Evolutionary conservation across 768 basidiomycete species (phyloP), one percentile per base, ranked within the genome.

Genomic region (Trametes cingulata): DNA sequence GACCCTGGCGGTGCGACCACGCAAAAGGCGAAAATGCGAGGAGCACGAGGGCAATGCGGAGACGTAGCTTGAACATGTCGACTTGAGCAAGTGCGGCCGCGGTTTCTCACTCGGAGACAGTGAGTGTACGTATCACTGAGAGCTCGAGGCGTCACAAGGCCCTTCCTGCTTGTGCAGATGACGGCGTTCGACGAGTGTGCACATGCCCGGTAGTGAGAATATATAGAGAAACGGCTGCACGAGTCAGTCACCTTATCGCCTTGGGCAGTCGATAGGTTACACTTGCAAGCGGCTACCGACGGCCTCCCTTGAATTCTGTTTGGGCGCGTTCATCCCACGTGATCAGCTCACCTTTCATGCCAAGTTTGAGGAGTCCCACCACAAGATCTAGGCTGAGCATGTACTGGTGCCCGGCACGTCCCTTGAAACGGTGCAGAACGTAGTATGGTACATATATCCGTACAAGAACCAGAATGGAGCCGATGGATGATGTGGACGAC

Each of bases 211-310:
- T 12, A 5, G 17, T 5, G n/a, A 2, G 5, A n/a, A 10, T 19
- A 49, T 25, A 35, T 49, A 47, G 13, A 14, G 14, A n/a, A 15
- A 19, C 29, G 8, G 6, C 7, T 19, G 36, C 9, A 12, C 7
- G 8, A 29, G 27, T 15, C 20, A 24, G 13, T 15, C 8, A 37
- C 10, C 33, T n/a, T 39, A 42, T 58, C 43, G 41, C 35, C 36
- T 37, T 7, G 33, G 24, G 13, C 3, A 39, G 19, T 50, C 56
- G 58, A 59, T 52, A 59, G 58, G 58, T 27, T 52, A 29, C 42
- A 59, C 50, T 52, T 39, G 25, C 43, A 52, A 52, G 58, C 58
- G 50, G 58, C 58, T 14, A 50, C 27, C 47, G 43, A 41, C 41
- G 37, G 41, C 15, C 37, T 10, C 14, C 37, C 46, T 9, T 46